Conservation (phyloP, 2,329 filamentous ascomycete species). For the Pseudohalonectria lignicola region DNA sequence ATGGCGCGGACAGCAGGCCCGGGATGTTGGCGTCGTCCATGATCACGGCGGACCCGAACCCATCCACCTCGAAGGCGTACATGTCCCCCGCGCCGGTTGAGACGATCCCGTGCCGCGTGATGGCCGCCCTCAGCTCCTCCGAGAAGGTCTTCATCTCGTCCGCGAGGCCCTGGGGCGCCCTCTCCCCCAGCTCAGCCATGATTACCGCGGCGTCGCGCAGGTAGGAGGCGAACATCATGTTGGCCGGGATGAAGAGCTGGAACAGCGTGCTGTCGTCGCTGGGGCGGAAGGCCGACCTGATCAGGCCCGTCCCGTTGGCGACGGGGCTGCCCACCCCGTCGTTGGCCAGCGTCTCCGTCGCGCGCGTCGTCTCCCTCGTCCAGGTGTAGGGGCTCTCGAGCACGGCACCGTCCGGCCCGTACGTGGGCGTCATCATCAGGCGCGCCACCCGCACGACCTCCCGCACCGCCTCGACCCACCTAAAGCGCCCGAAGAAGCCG, state of each 20-base stretch:
- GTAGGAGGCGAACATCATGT: conserved; percentile 69
- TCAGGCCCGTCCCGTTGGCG: conserved; percentile 65
- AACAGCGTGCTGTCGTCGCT: conserved; percentile 81
- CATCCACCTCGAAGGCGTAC: conserved; percentile 64
- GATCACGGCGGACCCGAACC: conserved; percentile 47
- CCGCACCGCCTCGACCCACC: conserved; percentile 64
- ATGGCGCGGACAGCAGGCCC: conserved; percentile 46
- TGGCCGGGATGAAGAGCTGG: conserved; percentile 81
- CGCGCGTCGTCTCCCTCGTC: conserved; percentile 56
- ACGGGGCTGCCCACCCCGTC: conserved; percentile 72
- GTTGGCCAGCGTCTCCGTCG: conserved; percentile 74
- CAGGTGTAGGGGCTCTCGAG: conserved; percentile 61
- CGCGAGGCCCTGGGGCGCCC: conserved; percentile 33
- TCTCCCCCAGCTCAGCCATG: conserved; percentile 26
- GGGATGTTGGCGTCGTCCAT: conserved; percentile 64
- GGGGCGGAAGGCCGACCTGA: conserved; percentile 81
- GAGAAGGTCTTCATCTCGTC: conserved; percentile 46
- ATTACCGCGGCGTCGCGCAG: conserved; percentile 38
- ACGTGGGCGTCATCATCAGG: conserved; percentile 64
- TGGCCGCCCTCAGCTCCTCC: conserved; percentile 28
- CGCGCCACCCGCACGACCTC: conserved; percentile 58
- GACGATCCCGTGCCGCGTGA: conserved; percentile 36
- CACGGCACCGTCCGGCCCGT: conserved; percentile 47
- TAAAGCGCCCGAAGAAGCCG: conserved; percentile 59
- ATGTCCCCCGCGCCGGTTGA: conserved; percentile 39